phyloP scores from a whole-genome alignment of 306 rosid species.

The Vigna nakashimae region DNA sequence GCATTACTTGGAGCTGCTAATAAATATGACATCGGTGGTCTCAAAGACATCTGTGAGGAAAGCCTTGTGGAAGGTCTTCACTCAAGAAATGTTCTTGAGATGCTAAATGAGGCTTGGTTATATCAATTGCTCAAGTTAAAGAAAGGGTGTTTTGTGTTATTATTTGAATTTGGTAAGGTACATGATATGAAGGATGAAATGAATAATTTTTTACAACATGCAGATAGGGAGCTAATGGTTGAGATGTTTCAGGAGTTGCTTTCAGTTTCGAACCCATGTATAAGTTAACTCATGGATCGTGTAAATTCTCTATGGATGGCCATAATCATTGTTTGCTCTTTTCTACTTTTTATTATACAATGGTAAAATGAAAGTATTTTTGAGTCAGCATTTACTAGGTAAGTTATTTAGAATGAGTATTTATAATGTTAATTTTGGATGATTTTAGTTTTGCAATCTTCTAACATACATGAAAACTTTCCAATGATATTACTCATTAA shows the following conservation, averaged over 20 bases:
- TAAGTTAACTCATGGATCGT: constrained; percentile 38
- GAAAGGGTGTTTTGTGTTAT: constrained; percentile 80
- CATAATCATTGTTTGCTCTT: constrained; percentile 17
- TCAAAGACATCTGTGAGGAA: constrained; percentile 85
- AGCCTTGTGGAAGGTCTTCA: constrained; percentile 87
- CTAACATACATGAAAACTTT: no score
- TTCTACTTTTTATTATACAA: background rate
- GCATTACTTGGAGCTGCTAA: constrained; percentile 82
- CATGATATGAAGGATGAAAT: constrained; percentile 75
- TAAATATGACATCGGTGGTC: constrained; percentile 68
- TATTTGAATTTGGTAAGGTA: constrained; percentile 85
- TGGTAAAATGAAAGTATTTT: background rate
- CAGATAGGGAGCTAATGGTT: constrained; percentile 77
- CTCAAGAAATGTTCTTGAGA: constrained; percentile 75
- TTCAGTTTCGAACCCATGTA: constrained; percentile 62
- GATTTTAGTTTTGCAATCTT: background rate
- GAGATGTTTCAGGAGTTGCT: constrained; percentile 94
- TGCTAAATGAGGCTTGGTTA: constrained; percentile 81
- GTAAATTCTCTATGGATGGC: constrained; percentile 35
- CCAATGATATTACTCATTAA: no score
- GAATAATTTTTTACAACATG: constrained; percentile 62
- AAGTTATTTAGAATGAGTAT: background rate
- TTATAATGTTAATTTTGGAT: background rate
- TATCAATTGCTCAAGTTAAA: constrained; percentile 77
- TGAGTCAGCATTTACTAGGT: background rate